These are phyloP conservation scores for Pseudogymnoascus destructans DNA, from an alignment of 2,329 filamentous ascomycete genomes.

Conservation along the genomic window DNA sequence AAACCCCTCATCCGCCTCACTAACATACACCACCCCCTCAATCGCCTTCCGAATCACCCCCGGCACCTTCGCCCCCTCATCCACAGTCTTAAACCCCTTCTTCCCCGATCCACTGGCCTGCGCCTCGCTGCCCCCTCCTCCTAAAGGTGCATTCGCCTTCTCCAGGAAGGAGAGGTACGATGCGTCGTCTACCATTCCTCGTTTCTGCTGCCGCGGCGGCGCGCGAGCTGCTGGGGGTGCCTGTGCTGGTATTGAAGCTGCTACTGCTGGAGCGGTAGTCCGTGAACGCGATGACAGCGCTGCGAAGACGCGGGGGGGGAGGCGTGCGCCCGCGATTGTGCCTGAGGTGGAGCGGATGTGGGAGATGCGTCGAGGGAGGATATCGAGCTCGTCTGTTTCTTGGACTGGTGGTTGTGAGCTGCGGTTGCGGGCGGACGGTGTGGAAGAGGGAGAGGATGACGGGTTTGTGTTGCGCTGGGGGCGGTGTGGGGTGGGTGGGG, in stretches of 20 bases:
- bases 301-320: background rate
- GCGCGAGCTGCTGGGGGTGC: slow-evolving; percentile 13
- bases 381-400: background rate
- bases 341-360: background rate
- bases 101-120: slow-evolving; percentile 20
- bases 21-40: slow-evolving; percentile 55
- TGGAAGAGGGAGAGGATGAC: slow-evolving; percentile 7
- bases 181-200: slow-evolving; percentile 58
- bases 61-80: slow-evolving; percentile 47
- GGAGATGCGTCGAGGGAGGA: background rate
- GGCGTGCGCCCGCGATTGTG: background rate
- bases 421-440: background rate
- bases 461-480: background rate
- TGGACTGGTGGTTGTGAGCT: background rate
- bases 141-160: slow-evolving; percentile 72
- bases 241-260: background rate
- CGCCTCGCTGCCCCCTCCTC: slow-evolving; percentile 28
- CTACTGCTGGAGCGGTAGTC: background rate
- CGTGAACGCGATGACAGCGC: background rate
- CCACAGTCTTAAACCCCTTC: slow-evolving; percentile 38
- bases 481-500: background rate
- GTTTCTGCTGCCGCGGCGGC: background rate
- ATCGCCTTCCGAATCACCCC: slow-evolving; percentile 38
- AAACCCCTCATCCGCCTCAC: slow-evolving; percentile 79
- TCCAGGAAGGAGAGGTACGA: slow-evolving; percentile 76